phyloP scores from a whole-genome alignment of 2,329 filamentous ascomycete species.

The Emergomyces pasteurianus region DNA sequence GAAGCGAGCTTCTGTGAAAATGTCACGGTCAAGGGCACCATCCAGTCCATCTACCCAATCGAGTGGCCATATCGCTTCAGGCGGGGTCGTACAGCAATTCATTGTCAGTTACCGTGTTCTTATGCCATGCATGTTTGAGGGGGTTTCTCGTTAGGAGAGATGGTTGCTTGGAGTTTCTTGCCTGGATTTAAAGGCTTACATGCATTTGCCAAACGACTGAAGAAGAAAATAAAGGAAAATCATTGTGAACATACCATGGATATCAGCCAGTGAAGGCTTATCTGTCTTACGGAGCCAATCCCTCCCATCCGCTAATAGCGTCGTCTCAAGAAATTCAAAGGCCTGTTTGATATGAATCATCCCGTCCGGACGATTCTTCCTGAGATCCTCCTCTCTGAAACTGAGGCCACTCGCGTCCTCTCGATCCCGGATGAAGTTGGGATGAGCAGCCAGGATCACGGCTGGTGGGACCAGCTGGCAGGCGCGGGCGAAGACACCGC shows the following conservation, averaged over 20 bases:
- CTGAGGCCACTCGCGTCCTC: constrained; percentile 32
- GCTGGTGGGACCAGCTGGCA: constrained; percentile 46
- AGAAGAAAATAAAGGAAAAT: neutral
- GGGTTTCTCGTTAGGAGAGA: neutral
- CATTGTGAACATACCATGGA: constrained; percentile 41
- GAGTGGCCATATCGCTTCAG: constrained; percentile 48
- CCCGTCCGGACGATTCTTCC: constrained; percentile 42
- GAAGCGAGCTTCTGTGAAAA: constrained; percentile 42
- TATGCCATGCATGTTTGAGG: neutral
- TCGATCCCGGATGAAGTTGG: constrained; percentile 49
- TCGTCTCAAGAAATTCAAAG: constrained; percentile 50
- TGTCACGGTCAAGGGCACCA: constrained; percentile 41
- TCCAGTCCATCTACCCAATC: constrained; percentile 51
- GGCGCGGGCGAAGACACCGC: constrained; percentile 43
- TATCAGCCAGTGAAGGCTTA: constrained; percentile 49
- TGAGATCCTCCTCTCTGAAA: constrained; percentile 29
- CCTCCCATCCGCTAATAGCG: constrained; percentile 53
- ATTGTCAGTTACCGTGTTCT: neutral
- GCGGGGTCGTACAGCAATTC: constrained; percentile 1
- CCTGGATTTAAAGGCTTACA: neutral
- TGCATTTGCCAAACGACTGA: neutral
- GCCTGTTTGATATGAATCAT: constrained; percentile 42
- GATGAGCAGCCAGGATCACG: constrained; percentile 44
- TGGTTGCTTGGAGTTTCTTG: neutral
- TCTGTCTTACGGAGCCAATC: constrained; percentile 49